Conservation (phyloP, 257 asterid genomes). For the Handroanthus guayacan region DNA sequence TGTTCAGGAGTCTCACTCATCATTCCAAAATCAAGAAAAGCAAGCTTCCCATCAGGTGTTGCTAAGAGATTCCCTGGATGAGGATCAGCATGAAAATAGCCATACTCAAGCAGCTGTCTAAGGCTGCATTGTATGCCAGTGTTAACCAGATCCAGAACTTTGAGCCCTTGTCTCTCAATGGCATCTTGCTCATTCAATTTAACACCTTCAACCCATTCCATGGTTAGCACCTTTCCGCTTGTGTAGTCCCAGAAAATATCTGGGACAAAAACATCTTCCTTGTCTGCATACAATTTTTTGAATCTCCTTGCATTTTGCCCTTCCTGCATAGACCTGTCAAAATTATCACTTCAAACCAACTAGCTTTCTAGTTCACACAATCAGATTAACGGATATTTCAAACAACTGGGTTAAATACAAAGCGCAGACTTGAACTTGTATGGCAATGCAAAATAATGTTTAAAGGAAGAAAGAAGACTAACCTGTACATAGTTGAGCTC, state of each 20-base stretch:
- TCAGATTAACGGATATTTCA: constrained; percentile 13
- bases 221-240: constrained; percentile 90
- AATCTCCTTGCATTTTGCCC: constrained; percentile 98
- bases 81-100: constrained; percentile 99
- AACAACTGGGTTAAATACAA: constrained; percentile 3
- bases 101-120: constrained; percentile 95
- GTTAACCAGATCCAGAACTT: constrained; percentile 91
- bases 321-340: constrained; percentile 87
- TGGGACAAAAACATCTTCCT: constrained; percentile 93
- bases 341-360: constrained; percentile 61
- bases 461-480: constrained; percentile 31
- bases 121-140: constrained; percentile 98
- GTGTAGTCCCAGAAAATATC: constrained; percentile 99
- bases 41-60: constrained; percentile 97
- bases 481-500: constrained; percentile 99
- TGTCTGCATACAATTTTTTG: constrained; percentile 95
- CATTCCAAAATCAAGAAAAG: constrained; percentile 99
- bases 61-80: constrained; percentile 99
- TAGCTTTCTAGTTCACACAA: constrained; percentile 39
- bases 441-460: constrained; percentile 14
- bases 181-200: constrained; percentile 93
- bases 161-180: constrained; percentile 95
- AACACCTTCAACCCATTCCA: constrained; percentile 99
- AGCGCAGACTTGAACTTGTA: constrained; percentile 10
- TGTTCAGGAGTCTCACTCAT: constrained; percentile 99